Conservation (phyloP, 1,284 basidiomycete genomes). For the Pseudozyma sp. region DNA sequence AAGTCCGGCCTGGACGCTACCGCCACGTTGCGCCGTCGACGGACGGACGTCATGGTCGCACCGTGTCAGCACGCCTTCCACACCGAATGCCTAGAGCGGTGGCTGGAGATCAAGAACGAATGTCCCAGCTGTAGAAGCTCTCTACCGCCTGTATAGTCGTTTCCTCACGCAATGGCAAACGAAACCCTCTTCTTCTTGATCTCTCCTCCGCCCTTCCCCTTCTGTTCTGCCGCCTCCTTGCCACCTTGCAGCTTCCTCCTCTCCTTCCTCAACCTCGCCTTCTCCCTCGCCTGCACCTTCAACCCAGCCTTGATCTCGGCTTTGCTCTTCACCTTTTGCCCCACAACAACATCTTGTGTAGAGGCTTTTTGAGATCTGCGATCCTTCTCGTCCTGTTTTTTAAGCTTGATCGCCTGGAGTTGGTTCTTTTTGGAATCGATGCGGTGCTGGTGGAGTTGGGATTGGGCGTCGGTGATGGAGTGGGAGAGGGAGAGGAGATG, state of each 20-base stretch:
- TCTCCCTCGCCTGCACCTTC: slow-evolving; percentile 29
- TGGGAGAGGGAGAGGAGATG: slow-evolving; percentile 42
- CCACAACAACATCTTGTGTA: not conserved
- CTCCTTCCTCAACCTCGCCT: slow-evolving; percentile 32
- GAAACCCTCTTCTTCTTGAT: slow-evolving; percentile 32
- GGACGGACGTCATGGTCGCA: slow-evolving; percentile 46
- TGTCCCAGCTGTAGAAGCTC: slow-evolving; percentile 46
- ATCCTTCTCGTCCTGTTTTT: slow-evolving; percentile 10
- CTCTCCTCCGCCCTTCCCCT: not conserved
- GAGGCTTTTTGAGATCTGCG: slow-evolving; percentile 8
- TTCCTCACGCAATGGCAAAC: slow-evolving; percentile 20
- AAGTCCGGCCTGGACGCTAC: slow-evolving; percentile 17
- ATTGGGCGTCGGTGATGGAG: slow-evolving; percentile 30
- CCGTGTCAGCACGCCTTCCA: slow-evolving; percentile 49
- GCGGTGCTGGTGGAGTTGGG: slow-evolving; percentile 5
- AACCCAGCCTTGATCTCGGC: slow-evolving; percentile 43
- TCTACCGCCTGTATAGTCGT: slow-evolving; percentile 22
- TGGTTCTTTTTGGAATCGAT: slow-evolving; percentile 23
- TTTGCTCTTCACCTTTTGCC: slow-evolving; percentile 20
- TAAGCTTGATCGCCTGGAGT: slow-evolving; percentile 11
- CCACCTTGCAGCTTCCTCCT: slow-evolving; percentile 11
- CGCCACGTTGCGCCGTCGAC: slow-evolving; percentile 3
- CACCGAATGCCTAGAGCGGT: slow-evolving; percentile 42
- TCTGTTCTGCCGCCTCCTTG: not conserved
- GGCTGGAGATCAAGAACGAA: slow-evolving; percentile 48